Base-by-base conservation (phyloP, 345 rosid genomes). In the Moricandia arvensis region DNA sequence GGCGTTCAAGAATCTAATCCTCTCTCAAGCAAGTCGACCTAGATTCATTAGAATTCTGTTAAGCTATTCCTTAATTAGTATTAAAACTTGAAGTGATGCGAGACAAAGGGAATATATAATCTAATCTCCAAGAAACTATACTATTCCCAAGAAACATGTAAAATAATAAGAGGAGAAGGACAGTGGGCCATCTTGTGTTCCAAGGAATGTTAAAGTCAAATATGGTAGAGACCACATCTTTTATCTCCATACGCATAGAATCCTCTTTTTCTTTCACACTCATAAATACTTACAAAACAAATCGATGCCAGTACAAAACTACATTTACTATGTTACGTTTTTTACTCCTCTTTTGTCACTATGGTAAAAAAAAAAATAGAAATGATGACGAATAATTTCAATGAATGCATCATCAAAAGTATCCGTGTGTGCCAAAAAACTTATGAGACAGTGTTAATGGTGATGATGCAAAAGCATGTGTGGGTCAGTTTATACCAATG, bases 121-220 rank as follows among this genome's bases (percentile, higher is more conserved):
- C 1, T 16, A 15, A 61, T 61, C 43, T 61, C 26, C 4, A 61
- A 16, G 66, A 11, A 17, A 60, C 65, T 60, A 13, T 6, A 27
- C 31, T 60, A 33, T 31, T 15, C 65, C 35, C 75, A 71, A 59
- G 18, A 59, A 55, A n/a, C 59, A 60, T 60, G 63, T 9, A 62
- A 61, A 61, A 34, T n/a, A 13, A 43, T 2, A 16, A 34, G 29
- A 62, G 15, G 47, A 60, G 37, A 31, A 31, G 65, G 71, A 45
- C 31, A 64, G 81, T 82, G 86, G 84, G 82, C 13, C 88, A 70
- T n/a, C 37, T 7, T 17, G 24, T 77, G 75, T 75, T 75, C 62
- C 75, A 59, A 13, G 66, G 69, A 82, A 59, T 67, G n/a, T 10
- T 41, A 54, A 63, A 64, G 65, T 41, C 58, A 45, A 45, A 41